Evolutionary conservation across 2,329 filamentous ascomycete species (phyloP), one percentile per base, ranked within the genome.

Genomic region (Ophiostoma ulmi): DNA sequence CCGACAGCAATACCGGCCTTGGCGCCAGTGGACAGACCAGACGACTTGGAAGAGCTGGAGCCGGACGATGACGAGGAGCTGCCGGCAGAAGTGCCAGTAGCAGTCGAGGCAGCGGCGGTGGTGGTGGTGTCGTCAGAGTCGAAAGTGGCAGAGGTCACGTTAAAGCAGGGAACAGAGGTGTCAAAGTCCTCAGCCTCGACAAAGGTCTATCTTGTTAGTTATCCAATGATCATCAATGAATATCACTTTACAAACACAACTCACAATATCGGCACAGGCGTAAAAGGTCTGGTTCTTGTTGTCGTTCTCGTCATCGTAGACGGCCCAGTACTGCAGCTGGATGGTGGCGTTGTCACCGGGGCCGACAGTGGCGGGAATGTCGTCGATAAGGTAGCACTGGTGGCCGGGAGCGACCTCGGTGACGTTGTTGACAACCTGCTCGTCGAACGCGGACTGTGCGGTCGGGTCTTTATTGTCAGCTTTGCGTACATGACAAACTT

Each of bases 1-100:
- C 79, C 79, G 10, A 80, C 78, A 13, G 79, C 78, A 58, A 81
- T 79, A 6, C 80, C 80, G 3, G 78, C 79, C 72, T 78, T 79
- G 68, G 77, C 78, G 14, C 79, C 79, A 5, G 61, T 75, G 11
- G 75, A 76, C 1, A 81, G 77, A 2, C 77, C 78, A 6, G 69
- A 31, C n/a, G 68, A 67, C 5, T 39, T 31, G 31, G 73, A 48
- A 0, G 65, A 55, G 0, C 44, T 20, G 13, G 71, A 35, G n/a
- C 20, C 38, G 17, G 72, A 52, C 1, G 41, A 1, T 1, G 70
- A 31, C 3, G 70, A 44, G 0, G 70, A 48, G 20, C 35, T 36
- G 67, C 14, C 44, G 52, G 26, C 26, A 1, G 58, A 63, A 5
- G 58, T 63, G 14, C n/a, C n/a, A 58, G 52, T 58, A 10, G 58